phyloP scores from a whole-genome alignment of 805 yeast species.

The Brettanomyces sp. region DNA sequence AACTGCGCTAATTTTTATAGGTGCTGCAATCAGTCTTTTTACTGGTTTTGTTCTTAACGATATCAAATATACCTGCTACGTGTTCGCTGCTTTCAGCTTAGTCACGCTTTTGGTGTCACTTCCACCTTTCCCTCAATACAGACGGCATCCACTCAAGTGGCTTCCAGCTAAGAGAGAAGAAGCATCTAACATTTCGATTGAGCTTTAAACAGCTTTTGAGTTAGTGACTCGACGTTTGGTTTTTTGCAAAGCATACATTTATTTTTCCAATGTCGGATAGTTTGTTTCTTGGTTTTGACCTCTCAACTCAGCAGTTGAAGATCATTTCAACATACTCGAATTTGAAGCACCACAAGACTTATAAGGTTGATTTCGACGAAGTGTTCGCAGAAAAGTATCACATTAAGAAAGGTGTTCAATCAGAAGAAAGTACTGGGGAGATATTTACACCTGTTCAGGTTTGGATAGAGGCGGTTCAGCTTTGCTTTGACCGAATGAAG shows the following conservation, averaged over 20 bases:
- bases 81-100: constrained; percentile 29
- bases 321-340: constrained; percentile 56
- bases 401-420: constrained; percentile 65
- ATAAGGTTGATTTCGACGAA: constrained; percentile 62
- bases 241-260: too few relatives aligned
- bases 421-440: constrained; percentile 43
- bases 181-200: constrained; percentile 5
- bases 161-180: constrained; percentile 18
- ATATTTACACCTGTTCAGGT: constrained; percentile 75
- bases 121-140: constrained; percentile 55
- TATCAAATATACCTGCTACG: constrained; percentile 27
- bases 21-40: constrained; percentile 31
- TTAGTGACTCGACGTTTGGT: too few relatives aligned
- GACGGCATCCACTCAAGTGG: constrained; percentile 40
- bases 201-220: neutral
- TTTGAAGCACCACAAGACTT: constrained; percentile 40
- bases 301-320: constrained; percentile 85
- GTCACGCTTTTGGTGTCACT: constrained; percentile 30
- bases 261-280: neutral
- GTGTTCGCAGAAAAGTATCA: constrained; percentile 47
- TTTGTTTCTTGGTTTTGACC: constrained; percentile 64
- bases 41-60: constrained; percentile 42
- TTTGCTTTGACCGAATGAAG: constrained; percentile 44
- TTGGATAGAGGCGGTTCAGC: constrained; percentile 82
- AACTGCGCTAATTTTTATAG: constrained; percentile 18